Conservation (phyloP, 352 stramenopile genomes). For the Pseudoperonospora humuli region DNA sequence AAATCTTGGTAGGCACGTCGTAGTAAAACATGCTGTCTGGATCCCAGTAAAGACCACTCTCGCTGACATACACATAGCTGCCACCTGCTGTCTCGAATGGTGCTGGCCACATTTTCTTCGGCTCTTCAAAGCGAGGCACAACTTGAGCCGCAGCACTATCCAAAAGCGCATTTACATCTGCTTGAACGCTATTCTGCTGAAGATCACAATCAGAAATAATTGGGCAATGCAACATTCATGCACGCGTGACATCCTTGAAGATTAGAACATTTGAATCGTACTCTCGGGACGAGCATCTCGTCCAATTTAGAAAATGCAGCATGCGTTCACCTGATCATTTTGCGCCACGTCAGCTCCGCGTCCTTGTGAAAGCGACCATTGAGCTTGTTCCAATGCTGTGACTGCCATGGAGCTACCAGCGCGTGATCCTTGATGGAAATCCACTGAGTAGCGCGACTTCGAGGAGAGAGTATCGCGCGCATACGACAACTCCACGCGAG, state of each 20-base stretch:
- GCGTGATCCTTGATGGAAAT: constrained; percentile 5
- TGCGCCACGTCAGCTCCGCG: constrained; percentile 23
- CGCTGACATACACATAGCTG: constrained; percentile 63
- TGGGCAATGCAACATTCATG: constrained; percentile 1
- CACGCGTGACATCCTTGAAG: constrained; percentile 17
- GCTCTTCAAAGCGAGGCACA: constrained; percentile 44
- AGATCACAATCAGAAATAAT: constrained; percentile 5
- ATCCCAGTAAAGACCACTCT: constrained; percentile 73
- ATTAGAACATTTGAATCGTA: constrained; percentile 27
- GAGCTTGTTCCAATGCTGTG: constrained; percentile 68
- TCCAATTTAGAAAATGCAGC: constrained; percentile 25
- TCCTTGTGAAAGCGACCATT: constrained; percentile 71
- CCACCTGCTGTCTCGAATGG: constrained; percentile 74
- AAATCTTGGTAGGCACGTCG: constrained; percentile 59
- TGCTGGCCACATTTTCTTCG: constrained; percentile 68
- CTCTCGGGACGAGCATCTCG: constrained; percentile 5
- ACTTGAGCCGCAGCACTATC: constrained; percentile 49
- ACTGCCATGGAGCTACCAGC: constrained; percentile 40
- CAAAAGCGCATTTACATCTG: constrained; percentile 59
- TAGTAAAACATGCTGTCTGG: constrained; percentile 83
- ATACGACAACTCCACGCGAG: constrained; percentile 47
- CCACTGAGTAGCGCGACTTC: constrained; percentile 7
- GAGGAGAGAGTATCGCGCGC: constrained; percentile 37
- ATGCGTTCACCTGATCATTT: constrained; percentile 38
- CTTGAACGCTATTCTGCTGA: constrained; percentile 28